Percentiles rank a stretch among this genome's conserved stretches.
Evolutionary conservation across 768 basidiomycete species (phyloP).

Genomic region (Pulveroboletus sp.): DNA sequence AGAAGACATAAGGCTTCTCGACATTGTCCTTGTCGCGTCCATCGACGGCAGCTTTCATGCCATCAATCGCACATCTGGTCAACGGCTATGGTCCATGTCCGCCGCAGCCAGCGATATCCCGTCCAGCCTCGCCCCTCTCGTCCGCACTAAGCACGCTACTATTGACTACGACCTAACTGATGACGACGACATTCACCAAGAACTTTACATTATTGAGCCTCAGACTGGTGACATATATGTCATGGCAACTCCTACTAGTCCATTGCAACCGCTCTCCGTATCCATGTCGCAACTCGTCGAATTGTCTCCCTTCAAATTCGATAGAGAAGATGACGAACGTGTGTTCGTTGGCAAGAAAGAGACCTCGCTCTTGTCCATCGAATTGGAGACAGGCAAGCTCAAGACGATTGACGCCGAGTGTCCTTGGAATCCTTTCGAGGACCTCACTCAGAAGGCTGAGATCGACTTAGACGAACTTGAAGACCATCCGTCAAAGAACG

Average conservation of each 20-base stretch:
- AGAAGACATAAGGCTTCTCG: constrained; percentile 60
- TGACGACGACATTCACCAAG: constrained; percentile 51
- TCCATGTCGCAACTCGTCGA: constrained; percentile 93
- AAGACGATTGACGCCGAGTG: constrained; percentile 75
- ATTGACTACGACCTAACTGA: constrained; percentile 52
- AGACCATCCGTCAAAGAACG: constrained; percentile 36
- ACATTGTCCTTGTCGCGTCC: constrained; percentile 85
- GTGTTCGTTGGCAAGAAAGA: constrained; percentile 91
- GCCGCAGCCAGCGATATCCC: constrained; percentile 47
- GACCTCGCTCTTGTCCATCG: constrained; percentile 71
- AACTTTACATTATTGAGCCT: constrained; percentile 92
- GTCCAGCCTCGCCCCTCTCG: constrained; percentile 63
- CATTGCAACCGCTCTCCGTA: constrained; percentile 84
- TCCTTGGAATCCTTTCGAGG: constrained; percentile 67
- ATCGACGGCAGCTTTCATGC: constrained; percentile 96
- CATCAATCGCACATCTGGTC: constrained; percentile 80
- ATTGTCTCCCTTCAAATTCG: constrained; percentile 76
- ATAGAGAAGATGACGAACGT: constrained; percentile 47
- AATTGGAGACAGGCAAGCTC: constrained; percentile 75
- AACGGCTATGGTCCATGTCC: constrained; percentile 84
- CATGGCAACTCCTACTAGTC: constrained; percentile 59
- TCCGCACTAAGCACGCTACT: constrained; percentile 63
- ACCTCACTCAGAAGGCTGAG: constrained; percentile 39
- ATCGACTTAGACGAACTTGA: constrained; percentile 60
- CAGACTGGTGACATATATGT: constrained; percentile 93